Evolutionary conservation across 1,284 basidiomycete species (phyloP).

Genomic region (Ceratobasidium sp.): DNA sequence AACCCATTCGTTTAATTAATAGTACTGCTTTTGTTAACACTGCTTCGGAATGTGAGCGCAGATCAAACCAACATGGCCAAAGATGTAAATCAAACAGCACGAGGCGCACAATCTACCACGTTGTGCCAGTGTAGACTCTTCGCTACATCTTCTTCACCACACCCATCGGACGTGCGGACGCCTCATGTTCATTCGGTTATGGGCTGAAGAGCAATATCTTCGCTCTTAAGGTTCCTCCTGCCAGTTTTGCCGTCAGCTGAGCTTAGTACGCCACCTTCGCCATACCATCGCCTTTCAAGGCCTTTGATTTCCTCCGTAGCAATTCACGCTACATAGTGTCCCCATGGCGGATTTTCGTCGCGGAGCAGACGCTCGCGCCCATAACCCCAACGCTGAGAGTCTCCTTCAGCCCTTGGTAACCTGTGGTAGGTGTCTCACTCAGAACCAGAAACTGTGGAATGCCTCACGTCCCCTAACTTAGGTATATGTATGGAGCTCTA

Average conservation of each 20-base stretch:
- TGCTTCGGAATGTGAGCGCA: too few relatives aligned
- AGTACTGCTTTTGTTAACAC: too few relatives aligned
- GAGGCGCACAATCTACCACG: background rate
- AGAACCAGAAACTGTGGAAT: background rate
- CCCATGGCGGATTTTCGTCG: conserved; percentile 30
- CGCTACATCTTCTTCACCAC: background rate
- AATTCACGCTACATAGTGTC: background rate
- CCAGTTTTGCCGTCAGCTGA: background rate
- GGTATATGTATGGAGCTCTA: conserved; percentile 43
- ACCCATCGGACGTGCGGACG: background rate
- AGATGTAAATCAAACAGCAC: background rate
- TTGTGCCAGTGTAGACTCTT: background rate
- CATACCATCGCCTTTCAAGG: background rate
- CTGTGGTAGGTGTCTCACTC: conserved; percentile 16
- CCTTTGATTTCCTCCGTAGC: background rate
- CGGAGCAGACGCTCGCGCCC: background rate
- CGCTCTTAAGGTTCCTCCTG: background rate
- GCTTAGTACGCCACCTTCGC: too few relatives aligned
- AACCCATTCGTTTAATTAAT: too few relatives aligned
- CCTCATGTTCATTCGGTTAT: conserved; percentile 2
- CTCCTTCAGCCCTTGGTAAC: conserved; percentile 37
- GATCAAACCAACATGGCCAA: background rate
- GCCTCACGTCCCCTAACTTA: background rate
- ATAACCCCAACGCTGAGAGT: conserved; percentile 1
- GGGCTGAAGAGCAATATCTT: background rate